phyloP scores from a whole-genome alignment of 192 early-diverging fungal species.

The Mycoemilia scoparia region DNA sequence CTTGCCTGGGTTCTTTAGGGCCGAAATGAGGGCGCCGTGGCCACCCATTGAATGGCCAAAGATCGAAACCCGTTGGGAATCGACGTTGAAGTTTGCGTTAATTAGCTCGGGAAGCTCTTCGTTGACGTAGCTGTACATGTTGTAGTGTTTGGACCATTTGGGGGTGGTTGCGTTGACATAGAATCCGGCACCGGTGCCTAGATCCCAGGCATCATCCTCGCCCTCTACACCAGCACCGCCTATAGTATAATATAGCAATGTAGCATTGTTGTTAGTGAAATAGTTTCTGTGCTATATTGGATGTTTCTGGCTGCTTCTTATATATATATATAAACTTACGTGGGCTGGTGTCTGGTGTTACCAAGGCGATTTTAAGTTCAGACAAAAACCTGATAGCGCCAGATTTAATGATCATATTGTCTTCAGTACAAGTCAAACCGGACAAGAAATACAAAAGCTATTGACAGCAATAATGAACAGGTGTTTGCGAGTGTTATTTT shows the following conservation, averaged over 20 bases:
- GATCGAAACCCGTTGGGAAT: slow-evolving; percentile 37
- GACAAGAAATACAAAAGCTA: slow-evolving; percentile 59
- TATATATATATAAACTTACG: slow-evolving; percentile 15
- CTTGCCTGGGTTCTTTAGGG: slow-evolving; percentile 47
- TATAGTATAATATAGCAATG: neutral
- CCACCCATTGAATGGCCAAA: slow-evolving; percentile 73
- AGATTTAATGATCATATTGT: slow-evolving; percentile 80
- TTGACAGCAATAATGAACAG: slow-evolving; percentile 9
- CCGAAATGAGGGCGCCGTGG: slow-evolving; percentile 68
- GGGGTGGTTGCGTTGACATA: slow-evolving; percentile 60
- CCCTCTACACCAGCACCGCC: slow-evolving; percentile 39
- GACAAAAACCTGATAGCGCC: slow-evolving; percentile 47
- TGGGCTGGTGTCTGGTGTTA: slow-evolving; percentile 80
- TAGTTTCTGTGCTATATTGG: neutral
- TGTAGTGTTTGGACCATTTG: slow-evolving; percentile 54
- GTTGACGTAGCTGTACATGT: slow-evolving; percentile 71
- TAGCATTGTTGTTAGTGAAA: no score
- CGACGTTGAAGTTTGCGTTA: slow-evolving; percentile 35
- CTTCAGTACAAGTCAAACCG: slow-evolving; percentile 68
- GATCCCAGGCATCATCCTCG: slow-evolving; percentile 41
- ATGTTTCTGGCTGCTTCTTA: neutral
- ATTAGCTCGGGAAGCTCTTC: slow-evolving; percentile 50
- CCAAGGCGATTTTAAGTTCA: slow-evolving; percentile 47
- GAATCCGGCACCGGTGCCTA: slow-evolving; percentile 35
- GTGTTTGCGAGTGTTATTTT: neutral